Evolutionary conservation across 2,329 filamentous ascomycete genomes (phyloP), one percentile per base, ranked within the genome.

Genomic region (Trichophyton mentagrophytes): DNA sequence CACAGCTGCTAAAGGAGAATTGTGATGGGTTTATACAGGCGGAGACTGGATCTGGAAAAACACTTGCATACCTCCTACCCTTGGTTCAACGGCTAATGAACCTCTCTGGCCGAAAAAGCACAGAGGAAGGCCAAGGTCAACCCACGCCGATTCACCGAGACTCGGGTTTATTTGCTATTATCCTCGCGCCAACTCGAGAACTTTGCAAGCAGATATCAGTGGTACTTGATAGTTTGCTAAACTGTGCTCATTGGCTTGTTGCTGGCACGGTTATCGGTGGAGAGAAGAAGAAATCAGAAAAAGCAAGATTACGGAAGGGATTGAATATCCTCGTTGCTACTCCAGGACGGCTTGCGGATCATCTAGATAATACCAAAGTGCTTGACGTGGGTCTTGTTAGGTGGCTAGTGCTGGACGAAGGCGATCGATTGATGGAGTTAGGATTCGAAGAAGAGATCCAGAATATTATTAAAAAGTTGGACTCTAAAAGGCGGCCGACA

Each of bases 41-140:
- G 2, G 88, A 99, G 76, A 99, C 93, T 0, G 93, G 93, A 66
- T 99, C 93, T 0, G 93, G 93, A 75, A 99, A 99, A 77, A 99
- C 93, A 0, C 77, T 99, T 63, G 89, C 93, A n/a, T 99, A 99
- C 71, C 80, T 99, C 3, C 77, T 99, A 5, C 93, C 93, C 1
- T 87, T 99, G 55, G 85, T 99, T 22, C 89, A 99, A 71, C 82
- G 90, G 25, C 87, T 99, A 20, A 83, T 96, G 73, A 81, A 85
- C 13, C 80, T 97, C 33, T 89, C 79, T 66, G 82, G 72, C 70
- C 77, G 79, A 73, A 72, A 61, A 77, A 75, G n/a, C 7, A 2
- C 40, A 71, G 76, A 73, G 68, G 72, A 60, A 65, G 67, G 38
- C 73, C 61, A 69, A 66, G 65, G 69, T 66, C 65, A 72, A 11